Percentiles rank a stretch among this genome's conserved stretches.
These are phyloP conservation scores for Paraleonurus japonicus DNA, from an alignment of 257 asterid species.

Conservation along the genomic window DNA sequence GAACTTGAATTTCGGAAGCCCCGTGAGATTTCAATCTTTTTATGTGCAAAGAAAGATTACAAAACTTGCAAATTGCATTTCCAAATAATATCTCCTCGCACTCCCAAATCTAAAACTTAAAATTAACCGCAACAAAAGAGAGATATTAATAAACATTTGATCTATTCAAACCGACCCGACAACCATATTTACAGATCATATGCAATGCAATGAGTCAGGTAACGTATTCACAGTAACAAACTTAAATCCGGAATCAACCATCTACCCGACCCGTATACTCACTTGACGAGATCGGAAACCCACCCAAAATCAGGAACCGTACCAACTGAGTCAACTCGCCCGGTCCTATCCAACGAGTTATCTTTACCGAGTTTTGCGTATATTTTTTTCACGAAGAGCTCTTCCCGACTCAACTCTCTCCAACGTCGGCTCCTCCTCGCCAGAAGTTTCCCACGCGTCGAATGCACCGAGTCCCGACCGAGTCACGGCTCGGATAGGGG, in stretches of 20 bases:
- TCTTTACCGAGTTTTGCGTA: conserved; percentile 48
- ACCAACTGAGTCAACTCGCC: neutral
- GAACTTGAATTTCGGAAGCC: conserved; percentile 19
- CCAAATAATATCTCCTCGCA: neutral
- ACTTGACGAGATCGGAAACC: conserved; percentile 62
- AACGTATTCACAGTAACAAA: conserved; percentile 27
- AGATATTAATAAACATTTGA: conserved; percentile 1
- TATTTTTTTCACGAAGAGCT: conserved; percentile 40
- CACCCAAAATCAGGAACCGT: conserved; percentile 41
- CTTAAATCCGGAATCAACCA: neutral
- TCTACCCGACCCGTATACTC: conserved; percentile 23
- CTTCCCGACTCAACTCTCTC: conserved; percentile 54
- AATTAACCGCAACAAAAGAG: conserved; percentile 26
- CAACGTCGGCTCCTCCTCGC: conserved; percentile 45
- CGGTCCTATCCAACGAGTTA: conserved; percentile 42
- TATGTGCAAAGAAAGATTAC: conserved; percentile 28
- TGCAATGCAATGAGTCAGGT: conserved; percentile 19
- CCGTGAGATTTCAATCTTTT: neutral
- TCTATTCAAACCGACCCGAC: conserved; percentile 22
- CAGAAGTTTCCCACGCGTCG: conserved; percentile 29
- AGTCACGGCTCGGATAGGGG: conserved; percentile 33
- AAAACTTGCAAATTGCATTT: conserved; percentile 19
- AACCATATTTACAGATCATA: conserved; percentile 25
- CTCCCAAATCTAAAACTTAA: conserved; percentile 5
- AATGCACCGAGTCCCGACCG: conserved; percentile 35